Conservation (phyloP, 1,284 basidiomycete species). For the Prillingera fragicola region DNA sequence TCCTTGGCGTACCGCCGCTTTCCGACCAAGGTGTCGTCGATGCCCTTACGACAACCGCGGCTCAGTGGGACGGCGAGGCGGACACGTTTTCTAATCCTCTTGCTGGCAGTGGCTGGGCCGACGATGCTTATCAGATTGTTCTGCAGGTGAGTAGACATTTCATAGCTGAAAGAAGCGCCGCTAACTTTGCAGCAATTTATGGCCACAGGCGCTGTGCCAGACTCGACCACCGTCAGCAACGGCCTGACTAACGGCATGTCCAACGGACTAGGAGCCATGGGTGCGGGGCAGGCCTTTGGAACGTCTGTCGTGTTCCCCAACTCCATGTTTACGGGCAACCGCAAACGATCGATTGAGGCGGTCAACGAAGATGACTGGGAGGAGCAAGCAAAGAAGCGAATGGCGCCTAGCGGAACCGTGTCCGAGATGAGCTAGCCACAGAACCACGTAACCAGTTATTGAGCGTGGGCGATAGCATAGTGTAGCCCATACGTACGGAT, state of each 20-base stretch:
- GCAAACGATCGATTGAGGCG: slow-evolving; percentile 38
- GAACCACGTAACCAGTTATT: too few species aligned
- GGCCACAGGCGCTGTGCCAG: slow-evolving; percentile 28
- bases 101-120: slow-evolving; percentile 42
- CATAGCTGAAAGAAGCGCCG: not conserved
- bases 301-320: slow-evolving; percentile 35
- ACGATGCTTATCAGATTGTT: slow-evolving; percentile 43
- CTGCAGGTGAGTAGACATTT: slow-evolving; percentile 36
- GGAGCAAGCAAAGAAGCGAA: slow-evolving; percentile 13
- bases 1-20: slow-evolving; percentile 65
- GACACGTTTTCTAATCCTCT: slow-evolving; percentile 36
- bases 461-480: too few species aligned
- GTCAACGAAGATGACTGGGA: slow-evolving; percentile 30
- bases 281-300: slow-evolving; percentile 19
- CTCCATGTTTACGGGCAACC: slow-evolving; percentile 7
- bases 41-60: slow-evolving; percentile 36
- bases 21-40: slow-evolving; percentile 59
- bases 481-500: too few species aligned
- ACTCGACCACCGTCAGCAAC: slow-evolving; percentile 14
- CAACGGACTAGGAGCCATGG: not conserved
- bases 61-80: slow-evolving; percentile 18
- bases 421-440: slow-evolving; percentile 12
- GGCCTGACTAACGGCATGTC: slow-evolving; percentile 2
- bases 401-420: slow-evolving; percentile 3
- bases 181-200: slow-evolving; percentile 24